Percentiles rank a stretch among this genome's conserved stretches.
Evolutionary conservation across 2,329 filamentous ascomycete species (phyloP).

Genomic region (Diaporthe velutina): DNA sequence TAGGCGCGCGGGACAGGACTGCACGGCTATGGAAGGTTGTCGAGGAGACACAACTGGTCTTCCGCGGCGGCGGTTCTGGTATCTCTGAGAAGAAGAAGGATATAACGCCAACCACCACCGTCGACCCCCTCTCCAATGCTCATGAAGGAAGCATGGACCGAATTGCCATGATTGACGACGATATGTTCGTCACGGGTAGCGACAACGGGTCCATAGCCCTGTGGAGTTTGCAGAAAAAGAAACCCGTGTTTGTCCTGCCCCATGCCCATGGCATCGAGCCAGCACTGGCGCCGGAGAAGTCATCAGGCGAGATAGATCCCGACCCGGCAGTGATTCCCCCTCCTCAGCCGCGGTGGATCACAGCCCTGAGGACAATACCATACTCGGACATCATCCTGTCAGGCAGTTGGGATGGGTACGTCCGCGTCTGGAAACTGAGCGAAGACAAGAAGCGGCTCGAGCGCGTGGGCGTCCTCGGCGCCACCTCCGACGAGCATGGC

Average conservation of each 20-base stretch:
- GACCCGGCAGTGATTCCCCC: constrained; percentile 70
- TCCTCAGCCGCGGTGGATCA: constrained; percentile 87
- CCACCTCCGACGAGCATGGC: constrained; percentile 40
- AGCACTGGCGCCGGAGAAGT: constrained; percentile 73
- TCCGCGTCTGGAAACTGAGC: constrained; percentile 87
- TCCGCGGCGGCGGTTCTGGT: constrained; percentile 81
- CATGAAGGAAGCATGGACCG: constrained; percentile 90
- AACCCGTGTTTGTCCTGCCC: constrained; percentile 84
- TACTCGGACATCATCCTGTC: constrained; percentile 92
- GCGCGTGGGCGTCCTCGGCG: constrained; percentile 75
- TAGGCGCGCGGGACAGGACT: constrained; percentile 90
- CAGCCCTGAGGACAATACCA: constrained; percentile 85
- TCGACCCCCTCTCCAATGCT: constrained; percentile 67
- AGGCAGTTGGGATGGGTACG: constrained; percentile 93
- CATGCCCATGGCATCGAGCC: constrained; percentile 89
- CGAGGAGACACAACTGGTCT: constrained; percentile 95
- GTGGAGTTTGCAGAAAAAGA: constrained; percentile 95
- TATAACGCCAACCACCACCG: constrained; percentile 59
- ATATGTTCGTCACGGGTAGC: constrained; percentile 91
- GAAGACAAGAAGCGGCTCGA: constrained; percentile 87
- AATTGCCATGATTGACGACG: constrained; percentile 89
- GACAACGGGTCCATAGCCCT: constrained; percentile 90
- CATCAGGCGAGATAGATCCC: constrained; percentile 79
- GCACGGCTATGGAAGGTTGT: constrained; percentile 96
- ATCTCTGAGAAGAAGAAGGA: constrained; percentile 51